Evolutionary conservation across 2,329 filamentous ascomycete genomes (phyloP).

Genomic region (Penicillium italicum): DNA sequence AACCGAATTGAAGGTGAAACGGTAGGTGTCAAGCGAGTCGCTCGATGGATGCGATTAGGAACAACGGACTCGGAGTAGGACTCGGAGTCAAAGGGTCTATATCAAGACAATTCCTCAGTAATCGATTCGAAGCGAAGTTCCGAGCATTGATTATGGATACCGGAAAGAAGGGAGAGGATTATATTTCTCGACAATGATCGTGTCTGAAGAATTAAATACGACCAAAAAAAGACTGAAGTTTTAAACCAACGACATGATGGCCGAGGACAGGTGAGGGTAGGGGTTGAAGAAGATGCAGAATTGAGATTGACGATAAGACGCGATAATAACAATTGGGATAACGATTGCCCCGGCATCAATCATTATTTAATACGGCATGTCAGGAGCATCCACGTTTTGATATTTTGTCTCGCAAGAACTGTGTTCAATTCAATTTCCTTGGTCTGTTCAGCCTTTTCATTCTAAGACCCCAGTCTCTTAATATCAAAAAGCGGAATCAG

Average conservation of each 20-base stretch:
- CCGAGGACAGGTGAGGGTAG: constrained; percentile 5
- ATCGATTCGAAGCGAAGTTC: neutral
- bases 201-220: neutral
- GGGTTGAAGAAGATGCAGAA: constrained; percentile 10
- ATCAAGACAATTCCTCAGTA: neutral
- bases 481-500: neutral
- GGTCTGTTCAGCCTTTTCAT: neutral
- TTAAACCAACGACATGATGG: constrained; percentile 6
- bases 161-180: neutral
- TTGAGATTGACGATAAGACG: constrained; percentile 8
- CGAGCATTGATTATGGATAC: neutral
- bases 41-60: neutral
- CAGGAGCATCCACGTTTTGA: neutral
- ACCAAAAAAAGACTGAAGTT: neutral
- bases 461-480: neutral
- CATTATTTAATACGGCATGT: constrained; percentile 1
- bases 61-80: neutral
- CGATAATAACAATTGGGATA: constrained; percentile 13
- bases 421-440: neutral
- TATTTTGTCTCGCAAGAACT: neutral
- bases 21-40: neutral
- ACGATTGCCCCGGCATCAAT: constrained; percentile 8
- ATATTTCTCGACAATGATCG: neutral
- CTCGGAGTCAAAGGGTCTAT: neutral
- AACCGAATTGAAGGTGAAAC: constrained; percentile 30